phyloP scores from a whole-genome alignment of 768 basidiomycete species.

The Serendipita indica region DNA sequence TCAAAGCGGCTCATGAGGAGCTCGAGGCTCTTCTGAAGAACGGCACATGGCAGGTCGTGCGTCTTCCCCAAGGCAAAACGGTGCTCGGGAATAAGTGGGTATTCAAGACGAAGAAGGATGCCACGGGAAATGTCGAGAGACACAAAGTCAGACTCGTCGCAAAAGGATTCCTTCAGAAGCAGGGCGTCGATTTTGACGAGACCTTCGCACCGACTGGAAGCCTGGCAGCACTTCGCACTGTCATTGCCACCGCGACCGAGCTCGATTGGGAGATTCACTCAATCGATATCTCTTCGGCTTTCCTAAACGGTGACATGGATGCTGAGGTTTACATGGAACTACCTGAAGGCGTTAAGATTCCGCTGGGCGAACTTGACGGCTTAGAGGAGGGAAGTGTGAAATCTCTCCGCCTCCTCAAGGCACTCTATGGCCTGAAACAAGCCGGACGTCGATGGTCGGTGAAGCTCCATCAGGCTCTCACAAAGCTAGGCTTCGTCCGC shows the following conservation, averaged over 20 bases:
- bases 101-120: conserved; percentile 21
- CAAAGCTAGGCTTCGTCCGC: background rate
- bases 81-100: conserved; percentile 22
- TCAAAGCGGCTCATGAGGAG: conserved; percentile 16
- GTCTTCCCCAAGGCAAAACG: conserved; percentile 18
- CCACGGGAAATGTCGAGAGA: conserved; percentile 16
- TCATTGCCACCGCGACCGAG: conserved; percentile 19
- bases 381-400: conserved; percentile 1
- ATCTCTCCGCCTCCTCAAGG: background rate
- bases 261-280: conserved; percentile 12
- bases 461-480: background rate
- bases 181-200: conserved; percentile 22
- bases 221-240: conserved; percentile 16
- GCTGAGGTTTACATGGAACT: conserved; percentile 21
- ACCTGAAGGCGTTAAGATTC: conserved; percentile 14
- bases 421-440: background rate
- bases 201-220: conserved; percentile 20
- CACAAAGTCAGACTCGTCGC: conserved; percentile 26
- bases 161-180: conserved; percentile 24
- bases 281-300: conserved; percentile 11
- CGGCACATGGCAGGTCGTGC: conserved; percentile 16
- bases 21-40: conserved; percentile 11
- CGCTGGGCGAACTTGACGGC: no score
- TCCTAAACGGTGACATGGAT: conserved; percentile 15
- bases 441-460: background rate